Conservation (phyloP, 2,329 filamentous ascomycete genomes). For the Ophiosphaerella herpotricha region DNA sequence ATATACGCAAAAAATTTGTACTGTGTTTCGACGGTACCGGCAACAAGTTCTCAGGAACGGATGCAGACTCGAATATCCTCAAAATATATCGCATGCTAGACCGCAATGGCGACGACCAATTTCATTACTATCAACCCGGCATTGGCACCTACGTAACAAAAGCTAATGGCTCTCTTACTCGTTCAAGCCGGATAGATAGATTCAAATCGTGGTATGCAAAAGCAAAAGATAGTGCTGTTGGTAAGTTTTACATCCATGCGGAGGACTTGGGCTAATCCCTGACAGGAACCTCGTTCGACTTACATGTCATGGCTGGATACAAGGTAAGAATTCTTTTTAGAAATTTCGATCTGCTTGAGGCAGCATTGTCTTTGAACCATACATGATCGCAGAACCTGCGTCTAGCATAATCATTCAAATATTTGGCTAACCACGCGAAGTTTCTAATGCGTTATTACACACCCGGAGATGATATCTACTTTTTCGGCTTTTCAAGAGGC, state of each 20-base stretch:
- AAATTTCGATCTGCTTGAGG: not conserved
- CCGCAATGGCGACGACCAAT: slow-evolving; percentile 63
- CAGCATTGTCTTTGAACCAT: too few relatives aligned
- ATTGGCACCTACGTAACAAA: slow-evolving; percentile 73
- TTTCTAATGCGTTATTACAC: slow-evolving; percentile 57
- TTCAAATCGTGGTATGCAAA: slow-evolving; percentile 71
- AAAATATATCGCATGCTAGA: slow-evolving; percentile 75
- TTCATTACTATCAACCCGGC: slow-evolving; percentile 53
- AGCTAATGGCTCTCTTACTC: slow-evolving; percentile 55
- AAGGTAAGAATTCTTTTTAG: slow-evolving; percentile 61
- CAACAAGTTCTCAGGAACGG: slow-evolving; percentile 49
- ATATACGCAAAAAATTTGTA: slow-evolving; percentile 62
- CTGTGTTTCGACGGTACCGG: slow-evolving; percentile 53
- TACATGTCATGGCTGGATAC: slow-evolving; percentile 84
- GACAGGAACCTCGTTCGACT: slow-evolving; percentile 73
- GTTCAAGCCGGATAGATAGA: slow-evolving; percentile 61
- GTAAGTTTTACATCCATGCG: slow-evolving; percentile 7
- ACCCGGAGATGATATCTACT: slow-evolving; percentile 54
- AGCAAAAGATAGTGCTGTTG: slow-evolving; percentile 75
- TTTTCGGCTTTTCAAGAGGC: slow-evolving; percentile 56
- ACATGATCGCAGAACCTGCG: too few relatives aligned
- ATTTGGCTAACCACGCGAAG: slow-evolving; percentile 7
- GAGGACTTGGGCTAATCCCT: slow-evolving; percentile 1
- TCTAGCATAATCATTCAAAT: not conserved
- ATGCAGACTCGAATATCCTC: slow-evolving; percentile 56